Conservation (phyloP, 345 rosid species). For the Atalantia buxifolia region DNA sequence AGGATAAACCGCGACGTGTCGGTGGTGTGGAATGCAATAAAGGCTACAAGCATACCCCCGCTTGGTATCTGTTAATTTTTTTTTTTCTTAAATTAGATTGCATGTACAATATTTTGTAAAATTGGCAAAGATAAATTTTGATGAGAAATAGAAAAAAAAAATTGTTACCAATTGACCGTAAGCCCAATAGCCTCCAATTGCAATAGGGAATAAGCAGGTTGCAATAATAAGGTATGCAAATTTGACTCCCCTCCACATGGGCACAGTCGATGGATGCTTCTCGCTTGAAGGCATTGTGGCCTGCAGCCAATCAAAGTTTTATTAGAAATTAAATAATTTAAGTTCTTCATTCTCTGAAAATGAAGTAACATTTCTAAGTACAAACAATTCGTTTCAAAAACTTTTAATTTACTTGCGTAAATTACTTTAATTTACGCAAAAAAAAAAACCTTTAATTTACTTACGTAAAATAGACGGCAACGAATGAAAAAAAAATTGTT, state of each 20-base stretch:
- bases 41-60: conserved; percentile 56
- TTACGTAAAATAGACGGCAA: not conserved
- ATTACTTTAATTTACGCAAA: no score
- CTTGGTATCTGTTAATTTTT: conserved; percentile 40
- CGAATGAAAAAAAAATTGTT: not conserved
- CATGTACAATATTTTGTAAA: not conserved
- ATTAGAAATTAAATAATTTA: not conserved
- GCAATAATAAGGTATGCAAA: conserved; percentile 50
- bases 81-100: not conserved
- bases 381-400: no score
- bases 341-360: not conserved
- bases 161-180: conserved; percentile 46
- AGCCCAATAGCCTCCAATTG: conserved; percentile 72
- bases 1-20: conserved; percentile 36
- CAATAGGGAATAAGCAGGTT: conserved; percentile 50
- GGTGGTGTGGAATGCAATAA: conserved; percentile 31
- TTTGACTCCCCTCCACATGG: conserved; percentile 72
- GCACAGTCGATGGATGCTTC: conserved; percentile 61
- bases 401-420: not conserved
- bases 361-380: no score
- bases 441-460: not conserved
- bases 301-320: conserved; percentile 23
- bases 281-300: conserved; percentile 76
- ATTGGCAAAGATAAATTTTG: not conserved
- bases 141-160: not conserved